Evolutionary conservation across 1,139 yeast genomes (phyloP).

Genomic region (Kurtzmaniella quercitrusa): DNA sequence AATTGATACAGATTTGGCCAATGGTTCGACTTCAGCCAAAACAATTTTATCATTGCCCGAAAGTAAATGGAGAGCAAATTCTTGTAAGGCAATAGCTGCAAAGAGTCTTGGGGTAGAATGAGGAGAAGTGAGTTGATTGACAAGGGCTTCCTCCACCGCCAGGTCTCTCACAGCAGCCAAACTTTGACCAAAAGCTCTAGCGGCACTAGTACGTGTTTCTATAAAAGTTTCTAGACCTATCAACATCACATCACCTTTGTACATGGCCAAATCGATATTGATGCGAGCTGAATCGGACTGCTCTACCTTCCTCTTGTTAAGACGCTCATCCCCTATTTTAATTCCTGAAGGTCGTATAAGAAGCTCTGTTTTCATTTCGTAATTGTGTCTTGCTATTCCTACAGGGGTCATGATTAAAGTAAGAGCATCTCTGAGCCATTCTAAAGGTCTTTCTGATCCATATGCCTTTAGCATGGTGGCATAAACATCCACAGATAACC

Average conservation of each 20-base stretch:
- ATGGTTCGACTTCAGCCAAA: conserved; percentile 1
- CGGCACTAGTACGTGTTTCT: conserved; percentile 72
- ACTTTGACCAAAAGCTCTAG: conserved; percentile 71
- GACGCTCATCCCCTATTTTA: conserved; percentile 36
- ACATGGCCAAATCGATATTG: conserved; percentile 90
- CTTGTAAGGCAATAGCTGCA: conserved; percentile 66
- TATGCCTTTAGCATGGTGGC: conserved; percentile 39
- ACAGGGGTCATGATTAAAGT: conserved; percentile 86
- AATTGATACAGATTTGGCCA: neutral
- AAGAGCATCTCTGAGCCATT: conserved; percentile 38
- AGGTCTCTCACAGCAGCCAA: conserved; percentile 52
- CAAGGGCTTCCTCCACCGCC: conserved; percentile 28
- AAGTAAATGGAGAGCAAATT: conserved; percentile 49
- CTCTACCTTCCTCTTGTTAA: conserved; percentile 32
- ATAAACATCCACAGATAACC: conserved; percentile 63
- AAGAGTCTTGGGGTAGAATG: conserved; percentile 81
- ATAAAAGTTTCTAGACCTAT: conserved; percentile 74
- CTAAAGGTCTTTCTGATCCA: conserved; percentile 25
- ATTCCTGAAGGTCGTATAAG: conserved; percentile 81
- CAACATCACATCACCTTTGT: conserved; percentile 84
- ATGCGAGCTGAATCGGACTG: conserved; percentile 49
- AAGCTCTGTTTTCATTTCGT: conserved; percentile 71
- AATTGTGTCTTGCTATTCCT: conserved; percentile 87
- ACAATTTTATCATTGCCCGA: conserved; percentile 14
- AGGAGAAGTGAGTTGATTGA: conserved; percentile 45